Percentiles rank a stretch among this genome's conserved stretches.
Conservation (phyloP, 305 asterid species). For the Solanum hybrid region DNA sequence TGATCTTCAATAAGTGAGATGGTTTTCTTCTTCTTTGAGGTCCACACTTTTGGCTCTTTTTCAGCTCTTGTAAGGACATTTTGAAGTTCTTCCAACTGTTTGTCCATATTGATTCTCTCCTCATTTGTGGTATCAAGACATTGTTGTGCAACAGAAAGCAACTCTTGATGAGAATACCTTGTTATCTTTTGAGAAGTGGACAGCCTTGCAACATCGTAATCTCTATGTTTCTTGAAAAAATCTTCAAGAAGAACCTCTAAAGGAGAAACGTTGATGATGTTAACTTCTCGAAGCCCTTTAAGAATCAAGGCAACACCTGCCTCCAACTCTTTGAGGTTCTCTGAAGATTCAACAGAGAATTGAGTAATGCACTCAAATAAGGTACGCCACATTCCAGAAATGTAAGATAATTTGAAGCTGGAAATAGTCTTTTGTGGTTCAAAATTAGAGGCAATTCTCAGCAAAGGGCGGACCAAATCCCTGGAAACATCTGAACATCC, state of each 20-base stretch:
- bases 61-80: too few relatives aligned
- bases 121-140: neutral
- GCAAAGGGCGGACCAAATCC: neutral
- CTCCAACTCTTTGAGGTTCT: neutral
- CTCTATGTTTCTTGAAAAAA: neutral
- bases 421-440: neutral
- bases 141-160: neutral
- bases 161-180: neutral
- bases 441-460: neutral
- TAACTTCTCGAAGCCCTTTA: neutral
- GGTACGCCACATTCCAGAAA: neutral
- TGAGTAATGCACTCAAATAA: neutral
- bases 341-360: neutral
- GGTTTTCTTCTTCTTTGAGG: neutral
- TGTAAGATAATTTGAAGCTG: neutral
- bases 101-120: neutral
- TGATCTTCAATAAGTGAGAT: neutral
- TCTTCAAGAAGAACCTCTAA: neutral
- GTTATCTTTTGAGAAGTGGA: neutral
- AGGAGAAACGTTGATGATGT: neutral
- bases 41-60: neutral
- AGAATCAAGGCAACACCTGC: neutral
- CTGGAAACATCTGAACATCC: neutral
- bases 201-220: neutral
- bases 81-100: neutral